Percentiles rank a stretch among this genome's conserved stretches.
Conservation (phyloP, 208 protist genomes). For the Trypanosoma rangeli region DNA sequence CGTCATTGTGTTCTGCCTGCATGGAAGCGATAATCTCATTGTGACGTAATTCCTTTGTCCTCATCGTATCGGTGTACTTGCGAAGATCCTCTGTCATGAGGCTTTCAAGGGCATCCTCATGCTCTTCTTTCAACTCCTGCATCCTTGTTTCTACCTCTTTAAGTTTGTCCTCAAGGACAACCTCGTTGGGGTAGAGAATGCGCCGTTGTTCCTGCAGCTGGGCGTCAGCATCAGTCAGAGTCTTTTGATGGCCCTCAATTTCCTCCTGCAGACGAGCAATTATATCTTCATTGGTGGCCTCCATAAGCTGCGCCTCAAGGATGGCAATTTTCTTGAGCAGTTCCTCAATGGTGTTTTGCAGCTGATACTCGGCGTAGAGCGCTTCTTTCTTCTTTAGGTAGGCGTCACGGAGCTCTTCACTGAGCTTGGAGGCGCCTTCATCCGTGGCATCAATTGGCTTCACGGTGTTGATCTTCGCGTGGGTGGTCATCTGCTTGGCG, state of each 20-base stretch:
- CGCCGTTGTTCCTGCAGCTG: constrained; percentile 62
- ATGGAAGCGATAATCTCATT: constrained; percentile 16
- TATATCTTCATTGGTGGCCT: constrained; percentile 54
- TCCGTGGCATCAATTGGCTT: constrained; percentile 36
- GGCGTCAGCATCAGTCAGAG: constrained; percentile 55
- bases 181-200: constrained; percentile 66
- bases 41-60: constrained; percentile 15
- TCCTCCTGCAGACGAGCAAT: constrained; percentile 58
- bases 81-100: constrained; percentile 55
- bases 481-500: constrained; percentile 79
- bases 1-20: not conserved
- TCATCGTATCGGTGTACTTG: constrained; percentile 32
- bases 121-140: constrained; percentile 68
- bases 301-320: constrained; percentile 56
- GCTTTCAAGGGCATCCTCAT: constrained; percentile 69
- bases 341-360: constrained; percentile 64
- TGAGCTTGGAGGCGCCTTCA: constrained; percentile 38
- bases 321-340: constrained; percentile 60
- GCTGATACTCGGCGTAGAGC: constrained; percentile 68
- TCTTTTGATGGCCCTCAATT: constrained; percentile 52
- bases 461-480: constrained; percentile 82
- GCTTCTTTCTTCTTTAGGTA: constrained; percentile 80
- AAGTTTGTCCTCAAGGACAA: constrained; percentile 63
- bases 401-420: constrained; percentile 51
- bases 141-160: constrained; percentile 66